A percentile compares a stretch with the other conserved stretches of the same genome.
These are phyloP conservation scores for Mentha longifolia DNA, from an alignment of 257 asterid genomes.

Conservation along the genomic window DNA sequence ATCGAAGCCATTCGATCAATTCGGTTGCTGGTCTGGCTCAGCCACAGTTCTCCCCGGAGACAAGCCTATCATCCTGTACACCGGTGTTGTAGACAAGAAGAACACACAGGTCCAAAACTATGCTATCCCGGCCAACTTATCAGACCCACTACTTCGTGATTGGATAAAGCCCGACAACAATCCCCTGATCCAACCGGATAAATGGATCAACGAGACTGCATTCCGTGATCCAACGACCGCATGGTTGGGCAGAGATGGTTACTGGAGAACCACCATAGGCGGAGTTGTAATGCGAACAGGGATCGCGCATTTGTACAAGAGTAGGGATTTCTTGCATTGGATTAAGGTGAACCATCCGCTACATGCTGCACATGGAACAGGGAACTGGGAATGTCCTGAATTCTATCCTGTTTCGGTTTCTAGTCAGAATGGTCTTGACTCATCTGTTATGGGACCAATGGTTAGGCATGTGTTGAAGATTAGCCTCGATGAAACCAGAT, in stretches of 20 bases:
- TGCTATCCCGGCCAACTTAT: constrained; percentile 63
- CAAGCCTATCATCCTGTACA: constrained; percentile 72
- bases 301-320: constrained; percentile 48
- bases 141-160: constrained; percentile 61
- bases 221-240: constrained; percentile 91
- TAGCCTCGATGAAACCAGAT: constrained; percentile 66
- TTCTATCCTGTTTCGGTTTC: constrained; percentile 55
- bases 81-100: constrained; percentile 59
- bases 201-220: constrained; percentile 45
- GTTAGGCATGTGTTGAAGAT: constrained; percentile 64
- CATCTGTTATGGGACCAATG: constrained; percentile 43
- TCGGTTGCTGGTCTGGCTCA: constrained; percentile 90
- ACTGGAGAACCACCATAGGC: constrained; percentile 57
- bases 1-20: constrained; percentile 61
- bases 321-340: constrained; percentile 69
- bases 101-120: constrained; percentile 78
- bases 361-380: constrained; percentile 47
- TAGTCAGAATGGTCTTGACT: constrained; percentile 49
- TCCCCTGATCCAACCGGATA: constrained; percentile 57
- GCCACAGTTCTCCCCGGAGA: constrained; percentile 71
- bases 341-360: constrained; percentile 50
- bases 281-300: constrained; percentile 48
- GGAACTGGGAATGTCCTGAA: constrained; percentile 85
- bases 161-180: constrained; percentile 80
- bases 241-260: constrained; percentile 63